Percentiles rank a stretch among this genome's conserved stretches.
Evolutionary conservation across 805 yeast genomes (phyloP).

Genomic region (Jamesozyma gamospora): DNA sequence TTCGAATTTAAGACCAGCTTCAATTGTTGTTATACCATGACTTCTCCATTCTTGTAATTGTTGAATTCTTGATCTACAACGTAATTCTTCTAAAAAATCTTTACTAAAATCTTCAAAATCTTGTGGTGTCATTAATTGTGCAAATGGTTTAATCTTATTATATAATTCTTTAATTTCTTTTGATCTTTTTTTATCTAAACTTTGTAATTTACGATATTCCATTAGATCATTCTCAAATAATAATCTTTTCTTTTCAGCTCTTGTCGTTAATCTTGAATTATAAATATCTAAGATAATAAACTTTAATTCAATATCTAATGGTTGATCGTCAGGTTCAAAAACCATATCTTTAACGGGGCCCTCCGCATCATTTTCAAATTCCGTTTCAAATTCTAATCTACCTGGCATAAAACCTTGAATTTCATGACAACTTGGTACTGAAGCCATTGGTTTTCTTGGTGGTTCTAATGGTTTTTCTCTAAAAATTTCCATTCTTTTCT

Average conservation of each 20-base stretch:
- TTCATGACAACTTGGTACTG: constrained; percentile 94
- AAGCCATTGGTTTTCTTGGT: constrained; percentile 78
- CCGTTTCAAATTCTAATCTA: constrained; percentile 90
- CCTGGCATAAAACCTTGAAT: constrained; percentile 99
- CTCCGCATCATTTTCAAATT: constrained; percentile 95
- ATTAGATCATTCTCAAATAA: constrained; percentile 65
- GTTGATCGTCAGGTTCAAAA: constrained; percentile 86
- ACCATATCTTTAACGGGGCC: constrained; percentile 88
- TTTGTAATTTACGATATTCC: constrained; percentile 76
- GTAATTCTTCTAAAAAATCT: constrained; percentile 68
- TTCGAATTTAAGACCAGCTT: constrained; percentile 77
- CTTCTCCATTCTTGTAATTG: constrained; percentile 91
- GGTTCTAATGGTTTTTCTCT: constrained; percentile 71
- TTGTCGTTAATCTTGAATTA: constrained; percentile 75
- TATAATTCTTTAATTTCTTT: constrained; percentile 84
- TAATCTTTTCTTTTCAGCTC: constrained; percentile 87
- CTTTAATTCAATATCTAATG: constrained; percentile 82
- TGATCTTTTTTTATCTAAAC: constrained; percentile 72
- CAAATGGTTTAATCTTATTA: constrained; percentile 68
- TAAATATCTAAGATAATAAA: constrained; percentile 81
- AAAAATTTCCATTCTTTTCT: constrained; percentile 61
- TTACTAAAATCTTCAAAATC: constrained; percentile 71
- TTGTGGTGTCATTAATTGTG: constrained; percentile 65
- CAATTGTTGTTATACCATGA: constrained; percentile 77
- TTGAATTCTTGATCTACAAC: constrained; percentile 68